Conservation (phyloP, 306 rosid species). For the Dryas alaskensis region DNA sequence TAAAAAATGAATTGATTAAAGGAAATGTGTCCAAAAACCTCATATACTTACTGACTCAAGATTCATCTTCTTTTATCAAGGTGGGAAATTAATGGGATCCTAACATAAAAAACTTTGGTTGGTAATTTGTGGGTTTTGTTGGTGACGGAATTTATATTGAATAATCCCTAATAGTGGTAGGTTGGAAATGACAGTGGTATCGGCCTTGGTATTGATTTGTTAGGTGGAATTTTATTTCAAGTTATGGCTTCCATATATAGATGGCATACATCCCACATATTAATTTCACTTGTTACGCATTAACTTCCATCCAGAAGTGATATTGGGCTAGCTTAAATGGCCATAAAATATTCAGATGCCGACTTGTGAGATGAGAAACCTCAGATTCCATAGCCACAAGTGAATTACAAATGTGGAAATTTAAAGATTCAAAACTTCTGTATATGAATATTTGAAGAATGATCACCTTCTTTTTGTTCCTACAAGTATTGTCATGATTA, state of each 20-base stretch:
- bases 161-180: not conserved
- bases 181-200: not conserved
- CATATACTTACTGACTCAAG: no score
- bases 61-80: no score
- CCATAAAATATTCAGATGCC: not conserved
- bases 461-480: not conserved
- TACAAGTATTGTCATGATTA: not conserved
- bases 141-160: not conserved
- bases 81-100: no score
- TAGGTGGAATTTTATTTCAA: not conserved
- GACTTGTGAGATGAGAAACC: slow-evolving; percentile 4
- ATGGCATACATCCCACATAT: not conserved
- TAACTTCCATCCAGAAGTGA: not conserved
- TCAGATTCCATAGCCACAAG: not conserved
- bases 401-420: not conserved
- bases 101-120: no score
- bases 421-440: slow-evolving; percentile 4
- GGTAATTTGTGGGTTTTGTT: not conserved
- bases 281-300: not conserved
- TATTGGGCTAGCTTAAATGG: not conserved
- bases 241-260: not conserved
- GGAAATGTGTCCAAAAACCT: no score
- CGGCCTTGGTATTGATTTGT: no score
- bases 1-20: no score
- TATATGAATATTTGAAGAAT: not conserved